Evolutionary conservation across 2,329 filamentous ascomycete genomes (phyloP).

Genomic region (Aspergillus quadricinctus): DNA sequence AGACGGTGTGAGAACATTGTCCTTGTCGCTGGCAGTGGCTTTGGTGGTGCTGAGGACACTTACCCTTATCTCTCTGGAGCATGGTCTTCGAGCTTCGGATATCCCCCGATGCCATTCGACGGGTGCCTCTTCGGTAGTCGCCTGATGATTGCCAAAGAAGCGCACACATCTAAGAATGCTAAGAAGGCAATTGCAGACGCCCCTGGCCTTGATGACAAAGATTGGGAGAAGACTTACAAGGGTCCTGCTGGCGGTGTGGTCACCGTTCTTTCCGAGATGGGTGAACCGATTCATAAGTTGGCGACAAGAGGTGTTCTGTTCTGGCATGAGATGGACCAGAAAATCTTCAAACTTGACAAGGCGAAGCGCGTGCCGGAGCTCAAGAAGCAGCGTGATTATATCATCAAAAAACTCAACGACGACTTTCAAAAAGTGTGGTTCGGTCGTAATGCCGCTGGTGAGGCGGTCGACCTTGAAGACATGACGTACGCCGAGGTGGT

Average conservation of each 20-base stretch:
- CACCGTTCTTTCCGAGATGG: constrained; percentile 97
- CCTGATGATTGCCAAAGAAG: constrained; percentile 92
- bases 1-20: constrained; percentile 81
- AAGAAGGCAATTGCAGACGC: constrained; percentile 90
- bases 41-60: constrained; percentile 82
- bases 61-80: constrained; percentile 86
- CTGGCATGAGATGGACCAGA: constrained; percentile 98
- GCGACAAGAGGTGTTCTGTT: constrained; percentile 93
- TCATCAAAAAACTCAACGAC: constrained; percentile 92
- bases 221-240: constrained; percentile 94
- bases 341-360: constrained; percentile 95
- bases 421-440: constrained; percentile 99
- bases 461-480: constrained; percentile 83
- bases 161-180: constrained; percentile 77
- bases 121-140: constrained; percentile 86
- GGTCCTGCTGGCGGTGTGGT: constrained; percentile 88
- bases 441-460: constrained; percentile 72
- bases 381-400: constrained; percentile 82
- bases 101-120: constrained; percentile 90
- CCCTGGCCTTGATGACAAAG: constrained; percentile 70
- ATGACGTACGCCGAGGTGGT: constrained; percentile 93
- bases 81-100: constrained; percentile 83
- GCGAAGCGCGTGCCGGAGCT: constrained; percentile 85
- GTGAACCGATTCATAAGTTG: constrained; percentile 97
- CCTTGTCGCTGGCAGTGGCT: constrained; percentile 82